Evolutionary conservation across 2,329 filamentous ascomycete species (phyloP), one percentile per base, ranked within the genome.

Genomic region (Calonectria hongkongensis): DNA sequence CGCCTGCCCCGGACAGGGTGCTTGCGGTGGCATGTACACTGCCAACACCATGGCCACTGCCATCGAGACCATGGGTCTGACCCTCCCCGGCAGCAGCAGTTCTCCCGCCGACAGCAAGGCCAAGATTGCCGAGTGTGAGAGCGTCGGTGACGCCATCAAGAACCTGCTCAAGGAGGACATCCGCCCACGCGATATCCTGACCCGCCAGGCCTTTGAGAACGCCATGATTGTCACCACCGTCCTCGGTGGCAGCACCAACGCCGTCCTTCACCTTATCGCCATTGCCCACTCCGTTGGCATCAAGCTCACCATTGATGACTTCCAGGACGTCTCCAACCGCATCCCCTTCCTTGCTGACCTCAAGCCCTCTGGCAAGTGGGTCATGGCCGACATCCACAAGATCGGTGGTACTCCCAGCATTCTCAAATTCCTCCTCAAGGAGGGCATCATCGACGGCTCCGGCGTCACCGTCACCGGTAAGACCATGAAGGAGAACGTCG

Each of bases 1-100:
- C 82, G 96, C 97, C 51, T 98, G 96, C 76, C 86, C 86, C 45
- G 86, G 86, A 41, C 82, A 84, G 48, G 94, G 94, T 47, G 94
- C 94, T 41, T 96, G 94, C 76, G 94, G 93, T 76, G 94, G 94
- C 78, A 96, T 98, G 95, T 98, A 95, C 86, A 98, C 95, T 0
- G 95, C 95, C 75, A 98, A 98, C 85, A 98, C 95, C 28, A 96
- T 98, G 94, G 94, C 95, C 4, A 96, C 94, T 0, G 94, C 94
- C 16, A 95, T 98, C 75, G 95, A 98, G 86, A 94, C 94, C 50
- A 95, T 98, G 89, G 95, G 95, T 33, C 93, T 96, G 89, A 94
- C 94, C 4, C 88, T 97, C n/a, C 94, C 94, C 5, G 94, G 94
- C 9, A 95, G 94, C 79, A 95, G 93, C 72, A 95, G 93, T 80